Conservation (phyloP, 169 alveolate species). For the Cystoisospora suis region DNA sequence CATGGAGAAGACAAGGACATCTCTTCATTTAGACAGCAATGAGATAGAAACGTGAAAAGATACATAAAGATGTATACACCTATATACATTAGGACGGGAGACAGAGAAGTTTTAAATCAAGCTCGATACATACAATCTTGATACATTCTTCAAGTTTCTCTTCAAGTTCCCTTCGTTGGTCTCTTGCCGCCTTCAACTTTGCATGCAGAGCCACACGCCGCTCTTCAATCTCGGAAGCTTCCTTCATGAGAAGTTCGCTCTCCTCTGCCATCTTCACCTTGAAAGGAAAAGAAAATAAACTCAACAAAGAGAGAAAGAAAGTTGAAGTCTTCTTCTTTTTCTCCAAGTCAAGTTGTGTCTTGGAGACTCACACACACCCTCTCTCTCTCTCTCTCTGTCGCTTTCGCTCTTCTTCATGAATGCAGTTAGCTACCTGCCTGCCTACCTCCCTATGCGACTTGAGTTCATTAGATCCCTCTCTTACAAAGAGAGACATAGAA, state of each 20-base stretch:
- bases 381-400: neutral
- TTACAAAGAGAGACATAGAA: too few species aligned
- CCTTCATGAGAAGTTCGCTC: constrained; percentile 15
- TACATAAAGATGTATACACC: too few species aligned
- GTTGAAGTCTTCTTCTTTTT: neutral
- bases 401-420: neutral
- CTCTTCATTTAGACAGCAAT: too few species aligned
- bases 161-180: neutral
- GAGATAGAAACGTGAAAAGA: too few species aligned
- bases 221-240: constrained; percentile 10
- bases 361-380: too few species aligned
- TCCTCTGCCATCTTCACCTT: neutral
- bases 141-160: neutral
- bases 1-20: too few species aligned
- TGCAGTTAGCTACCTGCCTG: neutral
- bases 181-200: neutral
- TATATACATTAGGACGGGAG: too few species aligned
- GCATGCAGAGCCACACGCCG: neutral
- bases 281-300: neutral
- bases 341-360: neutral
- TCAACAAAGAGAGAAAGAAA: neutral
- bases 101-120: too few species aligned
- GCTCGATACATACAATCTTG: neutral
- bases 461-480: too few species aligned
- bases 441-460: too few species aligned